Base-by-base conservation (phyloP, 179 eudicot species). In the Vitellaria paradoxa region DNA sequence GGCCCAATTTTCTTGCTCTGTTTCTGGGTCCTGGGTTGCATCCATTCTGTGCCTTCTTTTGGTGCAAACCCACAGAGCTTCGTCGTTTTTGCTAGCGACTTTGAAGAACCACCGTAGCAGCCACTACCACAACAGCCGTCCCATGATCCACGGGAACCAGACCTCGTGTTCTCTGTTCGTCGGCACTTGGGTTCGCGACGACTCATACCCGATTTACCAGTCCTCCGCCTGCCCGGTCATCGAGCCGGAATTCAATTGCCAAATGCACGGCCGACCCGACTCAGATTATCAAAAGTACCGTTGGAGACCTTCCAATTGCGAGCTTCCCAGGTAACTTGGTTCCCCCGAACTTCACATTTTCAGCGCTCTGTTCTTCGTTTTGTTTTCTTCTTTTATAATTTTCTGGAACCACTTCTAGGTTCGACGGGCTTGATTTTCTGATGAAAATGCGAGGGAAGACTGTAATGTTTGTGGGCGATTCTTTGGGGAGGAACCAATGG, bases 401-500 rank as follows among this genome's bases (percentile, higher is more conserved):
- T 24, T 53, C 6, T 42, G 42, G 37, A 2, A 30, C 37, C 2
- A 30, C n/a, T 56, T 56, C 17, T 76, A 93, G 97, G 89, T 94
- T 94, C 68, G 72, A 93, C 74, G 99, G 98, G 80, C 70, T 83
- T 30, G 89, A 90, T 13, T 90, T 90, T 80, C 68, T 91, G 80
- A 70, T 65, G 78, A 89, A 84, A 62, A 84, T 95, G 91, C 85
- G 84, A 60, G 95, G 91, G 49, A 95, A 88, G 77, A 90, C 84
- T n/a, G 81, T 93, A 76, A 96, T 96, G 98, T 91, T 96, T 77
- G 97, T 96, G 65, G 99, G 98, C 14, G 98, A 96, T 65, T 91
- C 98, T 11, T 66, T 95, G 49, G 99, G 95, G 50, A 87, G 93
- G 68, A 91, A 95, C 85, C 99, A 95, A 87, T 95, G 99, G 99